phyloP scores from a whole-genome alignment of 1,139 yeast genomes.

The Kodamaea suecica region DNA sequence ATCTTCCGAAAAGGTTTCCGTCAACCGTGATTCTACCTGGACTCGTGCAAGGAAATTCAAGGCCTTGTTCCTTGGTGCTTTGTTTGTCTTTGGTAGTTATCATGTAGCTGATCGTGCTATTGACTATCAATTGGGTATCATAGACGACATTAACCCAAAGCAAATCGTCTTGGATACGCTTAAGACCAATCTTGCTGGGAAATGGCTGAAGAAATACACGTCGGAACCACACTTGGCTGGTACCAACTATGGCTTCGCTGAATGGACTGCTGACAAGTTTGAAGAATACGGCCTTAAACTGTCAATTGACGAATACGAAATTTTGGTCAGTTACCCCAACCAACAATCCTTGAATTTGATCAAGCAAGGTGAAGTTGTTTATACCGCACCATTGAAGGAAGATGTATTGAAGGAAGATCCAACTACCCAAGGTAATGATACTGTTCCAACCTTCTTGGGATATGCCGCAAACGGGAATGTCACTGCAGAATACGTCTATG shows the following conservation, averaged over 20 bases:
- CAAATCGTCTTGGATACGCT: slow-evolving; percentile 15
- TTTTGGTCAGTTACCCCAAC: slow-evolving; percentile 52
- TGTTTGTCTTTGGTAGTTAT: neutral
- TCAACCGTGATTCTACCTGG: too few relatives aligned
- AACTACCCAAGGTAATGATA: slow-evolving; percentile 51
- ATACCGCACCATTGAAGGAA: slow-evolving; percentile 66
- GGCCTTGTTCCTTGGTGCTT: neutral
- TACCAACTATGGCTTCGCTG: slow-evolving; percentile 34
- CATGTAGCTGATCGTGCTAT: neutral
- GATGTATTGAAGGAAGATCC: slow-evolving; percentile 71
- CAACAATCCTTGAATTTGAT: slow-evolving; percentile 46
- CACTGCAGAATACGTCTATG: slow-evolving; percentile 44
- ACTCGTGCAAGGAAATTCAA: neutral
- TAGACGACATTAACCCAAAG: slow-evolving; percentile 8
- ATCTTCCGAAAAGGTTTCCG: slow-evolving; percentile 1
- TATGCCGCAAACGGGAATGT: slow-evolving; percentile 50
- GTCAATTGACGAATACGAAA: slow-evolving; percentile 53
- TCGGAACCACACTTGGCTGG: slow-evolving; percentile 40
- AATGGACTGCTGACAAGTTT: slow-evolving; percentile 39
- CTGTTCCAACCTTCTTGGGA: slow-evolving; percentile 44
- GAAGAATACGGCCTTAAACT: slow-evolving; percentile 49
- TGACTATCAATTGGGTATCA: too few relatives aligned
- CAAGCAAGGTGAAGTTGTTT: slow-evolving; percentile 32
- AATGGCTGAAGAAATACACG: slow-evolving; percentile 35
- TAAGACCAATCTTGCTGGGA: slow-evolving; percentile 29